phyloP scores from a whole-genome alignment of 140 eudicot genomes.

The Bidens hawaiensis region DNA sequence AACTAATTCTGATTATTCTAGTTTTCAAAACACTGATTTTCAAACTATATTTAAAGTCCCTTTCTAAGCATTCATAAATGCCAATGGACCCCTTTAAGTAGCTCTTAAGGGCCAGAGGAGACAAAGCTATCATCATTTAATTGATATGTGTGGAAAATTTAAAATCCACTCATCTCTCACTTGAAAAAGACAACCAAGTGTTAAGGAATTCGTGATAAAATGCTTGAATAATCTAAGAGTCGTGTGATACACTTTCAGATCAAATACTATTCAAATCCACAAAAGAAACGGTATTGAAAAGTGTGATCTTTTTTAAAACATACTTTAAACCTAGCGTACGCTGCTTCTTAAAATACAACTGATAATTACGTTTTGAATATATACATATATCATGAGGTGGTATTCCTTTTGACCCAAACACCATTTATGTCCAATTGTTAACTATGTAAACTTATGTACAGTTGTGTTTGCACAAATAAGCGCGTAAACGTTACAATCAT shows the following conservation, averaged over 20 bases:
- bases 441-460: not conserved
- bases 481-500: slow-evolving; percentile 14
- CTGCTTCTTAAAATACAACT: not conserved
- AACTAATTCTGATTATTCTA: not conserved
- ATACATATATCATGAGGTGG: not conserved
- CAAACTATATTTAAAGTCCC: not conserved
- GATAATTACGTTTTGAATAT: not conserved
- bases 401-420: not conserved
- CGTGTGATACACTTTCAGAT: no score
- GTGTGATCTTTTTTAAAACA: no score
- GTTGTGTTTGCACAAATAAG: not conserved
- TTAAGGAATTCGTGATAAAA: no score
- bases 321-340: no score
- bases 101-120: slow-evolving; percentile 21
- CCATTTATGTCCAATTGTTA: not conserved
- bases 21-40: not conserved
- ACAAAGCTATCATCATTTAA: slow-evolving; percentile 27
- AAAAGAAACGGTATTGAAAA: no score
- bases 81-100: slow-evolving; percentile 20
- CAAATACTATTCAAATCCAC: no score
- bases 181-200: slow-evolving; percentile 26
- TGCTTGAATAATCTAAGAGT: no score
- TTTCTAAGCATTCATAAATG: slow-evolving; percentile 12
- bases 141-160: slow-evolving; percentile 27
- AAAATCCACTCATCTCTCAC: slow-evolving; percentile 28